Evolutionary conservation across 768 basidiomycete species (phyloP).

Genomic region (Trametes sanguinea): DNA sequence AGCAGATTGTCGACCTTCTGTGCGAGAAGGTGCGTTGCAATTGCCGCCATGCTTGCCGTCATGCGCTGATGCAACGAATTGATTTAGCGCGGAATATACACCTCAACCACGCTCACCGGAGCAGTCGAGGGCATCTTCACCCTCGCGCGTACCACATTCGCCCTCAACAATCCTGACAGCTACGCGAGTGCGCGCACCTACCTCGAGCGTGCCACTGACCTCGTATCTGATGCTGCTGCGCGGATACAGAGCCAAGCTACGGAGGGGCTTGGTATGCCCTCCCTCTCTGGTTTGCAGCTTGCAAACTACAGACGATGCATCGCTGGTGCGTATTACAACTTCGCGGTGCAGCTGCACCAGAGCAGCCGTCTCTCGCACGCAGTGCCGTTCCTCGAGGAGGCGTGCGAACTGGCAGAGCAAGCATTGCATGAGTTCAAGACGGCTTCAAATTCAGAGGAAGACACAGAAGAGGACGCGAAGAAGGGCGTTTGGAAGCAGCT

Average conservation of each 20-base stretch:
- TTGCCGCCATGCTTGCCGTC: no score
- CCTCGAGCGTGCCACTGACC: conserved; percentile 44
- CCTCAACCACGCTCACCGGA: conserved; percentile 38
- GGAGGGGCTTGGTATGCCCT: background rate
- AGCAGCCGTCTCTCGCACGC: conserved; percentile 61
- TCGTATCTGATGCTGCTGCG: conserved; percentile 21
- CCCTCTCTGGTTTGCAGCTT: conserved; percentile 1
- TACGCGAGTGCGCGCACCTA: conserved; percentile 49
- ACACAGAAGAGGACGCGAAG: conserved; percentile 29
- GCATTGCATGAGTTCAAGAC: conserved; percentile 34
- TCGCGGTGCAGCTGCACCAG: conserved; percentile 72
- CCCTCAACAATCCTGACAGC: conserved; percentile 44
- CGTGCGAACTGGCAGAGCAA: conserved; percentile 54
- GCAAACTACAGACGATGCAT: conserved; percentile 68
- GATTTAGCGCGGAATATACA: background rate
- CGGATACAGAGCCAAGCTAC: background rate
- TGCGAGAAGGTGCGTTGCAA: conserved; percentile 33
- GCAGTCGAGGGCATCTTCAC: conserved; percentile 57
- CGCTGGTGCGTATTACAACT: conserved; percentile 70
- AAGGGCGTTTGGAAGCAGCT: conserved; percentile 57
- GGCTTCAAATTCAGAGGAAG: background rate
- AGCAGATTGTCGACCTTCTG: conserved; percentile 37
- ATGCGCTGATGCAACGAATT: no score
- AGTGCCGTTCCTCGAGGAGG: conserved; percentile 64
- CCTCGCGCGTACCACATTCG: conserved; percentile 49